phyloP scores from a whole-genome alignment of 352 stramenopile genomes.

The Lagenidium sp. region DNA sequence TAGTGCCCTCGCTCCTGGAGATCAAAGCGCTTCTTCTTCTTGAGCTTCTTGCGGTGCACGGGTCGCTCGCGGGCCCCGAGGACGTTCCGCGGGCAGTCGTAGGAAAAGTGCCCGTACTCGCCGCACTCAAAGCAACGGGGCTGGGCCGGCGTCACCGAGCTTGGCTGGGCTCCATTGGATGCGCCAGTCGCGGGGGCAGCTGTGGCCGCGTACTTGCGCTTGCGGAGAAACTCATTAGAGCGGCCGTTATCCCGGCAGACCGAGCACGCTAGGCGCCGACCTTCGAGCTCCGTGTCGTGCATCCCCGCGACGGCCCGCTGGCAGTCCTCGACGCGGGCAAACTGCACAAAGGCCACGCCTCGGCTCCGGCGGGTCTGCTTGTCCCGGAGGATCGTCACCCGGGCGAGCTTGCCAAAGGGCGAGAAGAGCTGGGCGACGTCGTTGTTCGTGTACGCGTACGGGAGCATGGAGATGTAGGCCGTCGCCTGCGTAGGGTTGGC shows the following conservation, averaged over 20 bases:
- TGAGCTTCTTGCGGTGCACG: constrained; percentile 31
- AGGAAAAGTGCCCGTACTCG: constrained; percentile 66
- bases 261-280: constrained; percentile 51
- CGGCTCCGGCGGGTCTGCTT: constrained; percentile 61
- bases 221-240: constrained; percentile 64
- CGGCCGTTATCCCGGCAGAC: constrained; percentile 77
- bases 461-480: constrained; percentile 84
- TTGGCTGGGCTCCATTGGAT: neutral
- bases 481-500: constrained; percentile 26
- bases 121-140: constrained; percentile 83
- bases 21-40: constrained; percentile 60
- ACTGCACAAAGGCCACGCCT: constrained; percentile 83
- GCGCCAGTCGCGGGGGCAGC: neutral
- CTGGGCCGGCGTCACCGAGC: constrained; percentile 15
- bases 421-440: constrained; percentile 82
- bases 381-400: constrained; percentile 69
- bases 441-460: constrained; percentile 83
- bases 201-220: constrained; percentile 45
- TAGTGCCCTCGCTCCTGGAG: constrained; percentile 44
- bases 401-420: constrained; percentile 62
- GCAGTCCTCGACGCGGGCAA: constrained; percentile 58
- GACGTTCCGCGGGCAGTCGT: constrained; percentile 79
- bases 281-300: constrained; percentile 52
- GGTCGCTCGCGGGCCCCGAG: constrained; percentile 62
- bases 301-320: constrained; percentile 35